phyloP scores from a whole-genome alignment of 495 filamentous ascomycete species.

The Chlorociboria aeruginascens region DNA sequence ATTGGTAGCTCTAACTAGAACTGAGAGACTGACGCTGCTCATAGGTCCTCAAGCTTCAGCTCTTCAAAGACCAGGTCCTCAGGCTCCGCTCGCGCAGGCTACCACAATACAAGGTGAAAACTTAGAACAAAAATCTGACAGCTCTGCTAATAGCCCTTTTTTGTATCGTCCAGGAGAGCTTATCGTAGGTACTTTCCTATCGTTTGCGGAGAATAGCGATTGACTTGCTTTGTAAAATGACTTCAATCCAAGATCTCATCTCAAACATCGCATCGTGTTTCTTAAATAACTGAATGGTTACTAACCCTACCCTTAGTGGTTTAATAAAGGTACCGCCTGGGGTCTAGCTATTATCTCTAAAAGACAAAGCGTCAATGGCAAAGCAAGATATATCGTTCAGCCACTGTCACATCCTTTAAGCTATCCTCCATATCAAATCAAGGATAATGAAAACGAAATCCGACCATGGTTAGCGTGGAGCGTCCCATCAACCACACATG shows the following conservation, averaged over 20 bases:
- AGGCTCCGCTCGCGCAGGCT: no score
- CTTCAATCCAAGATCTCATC: no score
- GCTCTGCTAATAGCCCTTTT: conserved; percentile 23
- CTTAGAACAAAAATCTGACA: conserved; percentile 22
- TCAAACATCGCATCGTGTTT: no score
- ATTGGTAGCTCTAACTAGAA: no score
- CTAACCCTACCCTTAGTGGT: conserved; percentile 27
- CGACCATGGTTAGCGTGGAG: conserved; percentile 55
- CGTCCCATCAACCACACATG: conserved; percentile 29
- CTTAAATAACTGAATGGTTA: no score
- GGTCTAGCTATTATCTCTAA: conserved; percentile 39
- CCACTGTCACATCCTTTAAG: conserved; percentile 38
- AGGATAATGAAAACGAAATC: conserved; percentile 27
- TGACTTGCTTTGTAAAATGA: no score
- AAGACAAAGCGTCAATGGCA: conserved; percentile 17
- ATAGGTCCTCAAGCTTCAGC: neutral
- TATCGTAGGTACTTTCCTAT: conserved; percentile 11
- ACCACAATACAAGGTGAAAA: conserved; percentile 2
- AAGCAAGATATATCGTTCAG: conserved; percentile 32
- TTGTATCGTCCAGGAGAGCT: conserved; percentile 46
- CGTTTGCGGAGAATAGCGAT: no score
- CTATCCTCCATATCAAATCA: conserved; percentile 24
- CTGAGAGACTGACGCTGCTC: neutral
- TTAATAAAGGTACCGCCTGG: conserved; percentile 41
- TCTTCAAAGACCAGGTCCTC: no score